Percentiles rank a stretch among this genome's conserved stretches.
Conservation (phyloP, 768 basidiomycete genomes). For the Tylopilus subfusipes region DNA sequence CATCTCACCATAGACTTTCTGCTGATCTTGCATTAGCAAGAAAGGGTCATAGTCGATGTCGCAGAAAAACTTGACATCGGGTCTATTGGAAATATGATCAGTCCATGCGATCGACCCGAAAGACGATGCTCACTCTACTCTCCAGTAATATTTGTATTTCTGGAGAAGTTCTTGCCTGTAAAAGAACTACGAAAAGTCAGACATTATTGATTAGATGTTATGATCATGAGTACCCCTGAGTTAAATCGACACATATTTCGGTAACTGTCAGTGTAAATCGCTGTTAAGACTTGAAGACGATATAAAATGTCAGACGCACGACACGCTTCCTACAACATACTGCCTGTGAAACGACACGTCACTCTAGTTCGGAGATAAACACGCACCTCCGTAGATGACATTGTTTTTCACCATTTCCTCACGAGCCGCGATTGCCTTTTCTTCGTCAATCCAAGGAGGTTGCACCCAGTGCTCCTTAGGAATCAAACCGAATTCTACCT, state of each 20-base stretch:
- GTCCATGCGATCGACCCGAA: conserved; percentile 1
- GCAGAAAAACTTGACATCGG: conserved; percentile 78
- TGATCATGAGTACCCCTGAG: conserved; percentile 57
- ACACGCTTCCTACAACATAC: conserved; percentile 55
- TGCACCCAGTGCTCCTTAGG: conserved; percentile 72
- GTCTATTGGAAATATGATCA: conserved; percentile 39
- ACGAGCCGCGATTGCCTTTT: conserved; percentile 51
- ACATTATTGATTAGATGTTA: background rate
- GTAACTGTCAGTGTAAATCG: conserved; percentile 46
- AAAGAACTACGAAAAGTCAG: conserved; percentile 57
- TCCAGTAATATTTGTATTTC: conserved; percentile 85
- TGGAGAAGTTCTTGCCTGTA: conserved; percentile 75
- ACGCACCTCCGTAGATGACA: conserved; percentile 64
- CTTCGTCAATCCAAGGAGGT: conserved; percentile 75
- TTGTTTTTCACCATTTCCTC: conserved; percentile 59
- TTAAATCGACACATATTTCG: conserved; percentile 97
- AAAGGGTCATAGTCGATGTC: conserved; percentile 80
- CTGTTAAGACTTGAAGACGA: conserved; percentile 4
- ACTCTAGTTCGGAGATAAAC: background rate
- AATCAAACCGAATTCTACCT: conserved; percentile 58
- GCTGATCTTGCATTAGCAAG: conserved; percentile 70
- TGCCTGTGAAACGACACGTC: conserved; percentile 1
- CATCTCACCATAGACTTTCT: conserved; percentile 73
- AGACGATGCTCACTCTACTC: conserved; percentile 65
- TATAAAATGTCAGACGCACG: conserved; percentile 44